Percentiles rank a stretch among this genome's conserved stretches.
phyloP scores from a whole-genome alignment of 805 yeast genomes.

The Cyberlindnera meyerae region DNA sequence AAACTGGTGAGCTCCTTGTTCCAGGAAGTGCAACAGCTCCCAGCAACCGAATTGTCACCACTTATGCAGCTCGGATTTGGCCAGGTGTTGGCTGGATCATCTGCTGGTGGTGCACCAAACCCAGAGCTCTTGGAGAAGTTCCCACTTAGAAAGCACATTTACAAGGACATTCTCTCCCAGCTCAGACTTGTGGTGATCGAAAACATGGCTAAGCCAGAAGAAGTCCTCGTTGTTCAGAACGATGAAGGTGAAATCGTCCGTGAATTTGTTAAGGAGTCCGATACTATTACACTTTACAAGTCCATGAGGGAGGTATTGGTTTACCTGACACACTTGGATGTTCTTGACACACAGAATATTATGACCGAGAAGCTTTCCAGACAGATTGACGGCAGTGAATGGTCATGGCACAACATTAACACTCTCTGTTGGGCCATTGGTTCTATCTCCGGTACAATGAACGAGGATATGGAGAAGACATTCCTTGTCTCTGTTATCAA shows the following conservation, averaged over 20 bases:
- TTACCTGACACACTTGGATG: constrained; percentile 92
- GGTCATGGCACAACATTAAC: constrained; percentile 99
- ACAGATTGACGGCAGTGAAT: constrained; percentile 93
- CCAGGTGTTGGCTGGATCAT: constrained; percentile 30
- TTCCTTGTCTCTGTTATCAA: constrained; percentile 91
- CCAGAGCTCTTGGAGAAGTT: constrained; percentile 72
- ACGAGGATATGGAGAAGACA: constrained; percentile 93
- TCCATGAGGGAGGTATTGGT: constrained; percentile 94
- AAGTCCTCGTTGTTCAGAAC: constrained; percentile 92
- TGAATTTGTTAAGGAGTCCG: constrained; percentile 94
- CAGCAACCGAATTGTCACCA: constrained; percentile 68
- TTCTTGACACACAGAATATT: constrained; percentile 86
- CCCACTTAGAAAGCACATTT: constrained; percentile 83
- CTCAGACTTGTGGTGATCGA: constrained; percentile 92
- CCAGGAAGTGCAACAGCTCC: constrained; percentile 79
- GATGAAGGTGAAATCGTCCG: constrained; percentile 99
- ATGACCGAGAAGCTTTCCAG: constrained; percentile 88
- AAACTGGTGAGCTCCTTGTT: constrained; percentile 77
- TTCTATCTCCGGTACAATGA: constrained; percentile 97
- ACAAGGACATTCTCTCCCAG: constrained; percentile 71
- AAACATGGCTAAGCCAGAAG: constrained; percentile 98
- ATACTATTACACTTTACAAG: constrained; percentile 92
- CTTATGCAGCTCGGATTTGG: constrained; percentile 61
- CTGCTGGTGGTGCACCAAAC: constrained; percentile 78
- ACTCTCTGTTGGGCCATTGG: constrained; percentile 99